Evolutionary conservation across 306 rosid genomes (phyloP), one percentile per base, ranked within the genome.

Genomic region (Quercus parvula): DNA sequence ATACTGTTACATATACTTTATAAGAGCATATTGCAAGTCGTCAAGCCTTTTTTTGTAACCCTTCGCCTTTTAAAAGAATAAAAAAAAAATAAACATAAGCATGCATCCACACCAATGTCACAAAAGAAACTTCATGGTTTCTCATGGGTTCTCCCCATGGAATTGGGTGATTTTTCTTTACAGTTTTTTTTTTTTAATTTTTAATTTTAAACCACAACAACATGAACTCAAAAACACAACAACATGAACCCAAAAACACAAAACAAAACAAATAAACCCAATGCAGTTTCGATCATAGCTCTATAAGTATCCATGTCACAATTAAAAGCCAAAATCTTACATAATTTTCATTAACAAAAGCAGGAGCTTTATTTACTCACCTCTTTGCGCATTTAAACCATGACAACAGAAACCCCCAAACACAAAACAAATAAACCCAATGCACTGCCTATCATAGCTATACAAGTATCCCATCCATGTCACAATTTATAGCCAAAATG

Each of bases 1-100:
- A 46, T 92, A 95, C 98, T 95, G 99, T 71, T 95, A 98, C 78
- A 93, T 84, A 86, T 91, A 93, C 87, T 90, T 93, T 74, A 31
- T n/a, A 83, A 90, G 81, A 59, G 93, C 88, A 88, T 64, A 76
- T 85, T 89, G 88, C 91, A 95, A 84, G 74, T 89, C 93, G 56
- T 90, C 93, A 73, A 90, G 92, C 84, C 81, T 95, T 86, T 89
- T 93, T 75, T 67, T 84, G 88, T 84, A 95, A 76, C 94, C 86
- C 84, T 87, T 93, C 85, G 83, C 94, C 88, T 87, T 24, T 24
- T 1, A 24, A 24, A n/a, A n/a, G 28, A n/a, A n/a, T 58, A 58
- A 18, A 31, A 17, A 31, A 17, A 11, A 30, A 24, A 17, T 15
- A 15, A 5, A 28, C 17, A 15, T 15, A 31, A 6, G 4, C 7